Conservation (phyloP, 2,329 filamentous ascomycete genomes). For the Fusarium liriodendri region DNA sequence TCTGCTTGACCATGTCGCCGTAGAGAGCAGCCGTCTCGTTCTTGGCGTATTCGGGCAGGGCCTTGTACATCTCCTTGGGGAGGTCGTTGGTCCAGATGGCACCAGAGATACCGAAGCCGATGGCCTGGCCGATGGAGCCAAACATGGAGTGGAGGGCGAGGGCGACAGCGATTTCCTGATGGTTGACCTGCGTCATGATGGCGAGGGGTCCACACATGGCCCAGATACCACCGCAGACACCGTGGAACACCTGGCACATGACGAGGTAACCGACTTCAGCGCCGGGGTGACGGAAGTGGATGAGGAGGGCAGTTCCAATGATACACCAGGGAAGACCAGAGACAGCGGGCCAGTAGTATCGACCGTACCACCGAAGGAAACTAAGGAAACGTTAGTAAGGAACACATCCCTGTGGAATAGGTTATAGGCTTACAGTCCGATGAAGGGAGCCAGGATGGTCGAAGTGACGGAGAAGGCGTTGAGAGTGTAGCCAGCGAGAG, state of each 20-base stretch:
- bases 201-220: slow-evolving; percentile 49
- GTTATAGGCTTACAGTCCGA: slow-evolving; percentile 50
- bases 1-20: slow-evolving; percentile 62
- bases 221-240: slow-evolving; percentile 63
- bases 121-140: slow-evolving; percentile 46
- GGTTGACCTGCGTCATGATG: slow-evolving; percentile 45
- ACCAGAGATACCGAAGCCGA: slow-evolving; percentile 47
- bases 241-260: slow-evolving; percentile 63
- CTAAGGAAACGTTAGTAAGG: slow-evolving; percentile 28
- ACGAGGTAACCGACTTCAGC: slow-evolving; percentile 58
- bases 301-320: slow-evolving; percentile 59
- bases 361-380: slow-evolving; percentile 60
- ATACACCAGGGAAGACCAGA: slow-evolving; percentile 66
- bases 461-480: slow-evolving; percentile 62
- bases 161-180: slow-evolving; percentile 48
- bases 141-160: slow-evolving; percentile 46
- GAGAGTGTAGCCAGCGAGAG: slow-evolving; percentile 59
- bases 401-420: background rate
- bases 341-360: slow-evolving; percentile 62
- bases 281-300: slow-evolving; percentile 48
- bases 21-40: slow-evolving; percentile 62
- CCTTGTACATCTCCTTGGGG: slow-evolving; percentile 57
- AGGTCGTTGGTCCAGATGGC: slow-evolving; percentile 48
- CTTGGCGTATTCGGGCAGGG: slow-evolving; percentile 58
- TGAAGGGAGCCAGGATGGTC: slow-evolving; percentile 57